Conservation (phyloP, 306 rosid species). For the Prunus padus region DNA sequence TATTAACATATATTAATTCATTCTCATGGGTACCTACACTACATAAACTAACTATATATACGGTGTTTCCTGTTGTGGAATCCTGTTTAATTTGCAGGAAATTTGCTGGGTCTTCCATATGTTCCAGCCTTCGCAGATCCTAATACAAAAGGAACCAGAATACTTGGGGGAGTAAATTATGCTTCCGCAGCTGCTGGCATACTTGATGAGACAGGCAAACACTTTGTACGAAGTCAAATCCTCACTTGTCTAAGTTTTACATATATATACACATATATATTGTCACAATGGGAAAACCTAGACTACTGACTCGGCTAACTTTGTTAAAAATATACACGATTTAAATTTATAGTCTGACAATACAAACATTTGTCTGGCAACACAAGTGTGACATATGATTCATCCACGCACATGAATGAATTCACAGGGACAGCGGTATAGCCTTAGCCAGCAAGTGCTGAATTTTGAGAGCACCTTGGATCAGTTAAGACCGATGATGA, state of each 20-base stretch:
- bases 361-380: no score
- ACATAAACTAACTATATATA: no score
- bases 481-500: slow-evolving; percentile 41
- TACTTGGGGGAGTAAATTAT: slow-evolving; percentile 66
- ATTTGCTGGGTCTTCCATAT: slow-evolving; percentile 62
- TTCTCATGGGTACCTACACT: no score
- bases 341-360: no score
- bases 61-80: no score
- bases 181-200: slow-evolving; percentile 84
- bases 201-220: slow-evolving; percentile 70
- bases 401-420: neutral
- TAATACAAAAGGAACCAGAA: slow-evolving; percentile 34
- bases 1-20: no score
- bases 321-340: no score
- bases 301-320: no score
- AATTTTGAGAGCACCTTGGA: slow-evolving; percentile 48
- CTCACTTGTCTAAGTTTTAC: no score
- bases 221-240: slow-evolving; percentile 41
- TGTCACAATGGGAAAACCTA: no score
- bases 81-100: slow-evolving; percentile 43
- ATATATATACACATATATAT: no score
- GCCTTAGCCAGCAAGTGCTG: slow-evolving; percentile 47
- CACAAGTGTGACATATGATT: no score
- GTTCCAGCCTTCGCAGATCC: slow-evolving; percentile 68
- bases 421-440: slow-evolving; percentile 55